Base-by-base conservation (phyloP, 2,329 filamentous ascomycete species). In the Cercospora citrullina region DNA sequence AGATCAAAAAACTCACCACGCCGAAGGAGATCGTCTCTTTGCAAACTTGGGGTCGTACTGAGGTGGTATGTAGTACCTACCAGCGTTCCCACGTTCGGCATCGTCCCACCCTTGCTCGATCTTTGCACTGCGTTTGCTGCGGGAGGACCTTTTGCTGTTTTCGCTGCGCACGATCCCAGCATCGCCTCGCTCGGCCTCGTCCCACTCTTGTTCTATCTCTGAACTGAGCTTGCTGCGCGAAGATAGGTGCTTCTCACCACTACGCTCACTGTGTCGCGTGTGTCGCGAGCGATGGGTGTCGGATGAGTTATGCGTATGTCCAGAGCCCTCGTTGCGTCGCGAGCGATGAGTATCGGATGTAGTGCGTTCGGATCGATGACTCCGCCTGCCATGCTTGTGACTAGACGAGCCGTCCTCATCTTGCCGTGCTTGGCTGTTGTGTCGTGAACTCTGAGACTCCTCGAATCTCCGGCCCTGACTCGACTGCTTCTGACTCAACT, bases 1-100 rank as follows among this genome's bases (percentile, higher is more conserved):
- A 39, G 3, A n/a, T 39, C 36, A 39, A 5, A 39, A 16, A 39
- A 39, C n/a, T 39, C 14, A 63, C 60, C 60, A 48, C 6, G 42
- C 45, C 6, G 60, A 55, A 18, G 30, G 42, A 18, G 28, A 21
- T 28, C 7, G 23, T 53, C 18, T 45, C 18, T 45, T 39, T 26
- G 10, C 21, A 28, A 57, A 64, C 33, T 55, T 64, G 14, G 23
- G 36, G 14, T 64, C 62, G 51, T 64, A 64, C 48, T 64, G 62
- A 23, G 62, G 62, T 7, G 62, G 62, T 2, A 64, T 51, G 30
- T 64, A 64, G 31, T 64, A 64, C n/a, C 62, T 51, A 26, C 62
- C 62, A 36, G 62, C 62, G 18, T 23, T 18, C 30, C 48, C 62
- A 26, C 23, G 10, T 33, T 64, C 51, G 16, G 62, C 62, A 21